Conservation (phyloP, 2,329 filamentous ascomycete genomes). For the Juglanconis juglandina region DNA sequence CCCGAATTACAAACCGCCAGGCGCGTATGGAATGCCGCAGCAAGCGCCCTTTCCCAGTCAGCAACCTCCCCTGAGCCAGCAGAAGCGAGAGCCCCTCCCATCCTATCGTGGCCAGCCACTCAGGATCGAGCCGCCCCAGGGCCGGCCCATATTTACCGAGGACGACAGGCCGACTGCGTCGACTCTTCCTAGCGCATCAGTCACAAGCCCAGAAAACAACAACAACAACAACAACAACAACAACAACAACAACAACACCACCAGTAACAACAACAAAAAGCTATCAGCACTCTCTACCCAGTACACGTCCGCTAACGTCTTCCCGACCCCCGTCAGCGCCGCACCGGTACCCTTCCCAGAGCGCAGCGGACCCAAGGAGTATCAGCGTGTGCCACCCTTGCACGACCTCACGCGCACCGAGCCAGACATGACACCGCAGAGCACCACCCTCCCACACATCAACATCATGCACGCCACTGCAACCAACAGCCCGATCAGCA, state of each 20-base stretch:
- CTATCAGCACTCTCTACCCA: slow-evolving; percentile 52
- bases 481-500: slow-evolving; percentile 46
- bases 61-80: slow-evolving; percentile 29
- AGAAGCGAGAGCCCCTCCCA: slow-evolving; percentile 55
- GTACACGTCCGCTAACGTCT: slow-evolving; percentile 50
- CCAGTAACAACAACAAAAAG: slow-evolving; percentile 25
- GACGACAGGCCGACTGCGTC: slow-evolving; percentile 59
- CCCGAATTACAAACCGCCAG: slow-evolving; percentile 57
- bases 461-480: slow-evolving; percentile 50
- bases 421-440: slow-evolving; percentile 51
- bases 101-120: slow-evolving; percentile 60
- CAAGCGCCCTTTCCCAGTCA: slow-evolving; percentile 28
- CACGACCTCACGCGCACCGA: slow-evolving; percentile 58
- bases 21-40: slow-evolving; percentile 61
- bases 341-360: slow-evolving; percentile 41
- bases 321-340: slow-evolving; percentile 62
- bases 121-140: slow-evolving; percentile 61
- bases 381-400: slow-evolving; percentile 57
- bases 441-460: slow-evolving; percentile 53
- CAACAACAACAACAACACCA: no score
- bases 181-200: slow-evolving; percentile 55
- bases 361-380: slow-evolving; percentile 48
- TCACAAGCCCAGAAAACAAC: slow-evolving; percentile 53
- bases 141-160: slow-evolving; percentile 51
- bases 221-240: slow-evolving; percentile 23